Evolutionary conservation across 2,329 filamentous ascomycete species (phyloP), one percentile per base, ranked within the genome.

Genomic region (Chrysoporthe cubensis): DNA sequence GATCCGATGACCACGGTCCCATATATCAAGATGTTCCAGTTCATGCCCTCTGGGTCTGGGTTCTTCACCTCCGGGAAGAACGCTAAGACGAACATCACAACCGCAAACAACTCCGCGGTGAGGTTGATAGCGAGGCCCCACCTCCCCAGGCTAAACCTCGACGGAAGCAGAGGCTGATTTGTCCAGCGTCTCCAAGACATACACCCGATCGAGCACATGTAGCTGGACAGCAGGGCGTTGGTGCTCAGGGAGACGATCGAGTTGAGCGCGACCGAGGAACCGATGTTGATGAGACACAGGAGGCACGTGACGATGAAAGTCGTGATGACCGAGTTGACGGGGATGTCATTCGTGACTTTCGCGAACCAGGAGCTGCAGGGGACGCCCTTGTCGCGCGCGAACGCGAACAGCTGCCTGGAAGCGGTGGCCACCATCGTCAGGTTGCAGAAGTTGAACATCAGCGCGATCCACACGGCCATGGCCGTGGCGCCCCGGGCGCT

Each of bases 351-450:
- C 26, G 44, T 42, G 9, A 78, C 74, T 9, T 59, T 69, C 5
- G 73, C 58, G 50, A 76, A 73, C 75, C 74, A 75, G 3, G 64
- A 62, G 37, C 75, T 75, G 69, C 76, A 78, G 0, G 77, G 78
- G 57, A 79, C 66, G 11, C 76, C 79, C 21, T 77, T 74, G 69
- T 81, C 79, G 16, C 79, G 74, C 3, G 75, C 73, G 71, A 77
- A 77, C 13, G 76, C 75, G 69, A 72, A 77, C 0, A 76, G 71
- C 69, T 76, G 75, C 1, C 76, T 73, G 1, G 75, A 77, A 1
- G 74, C 73, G 4, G 74, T 74, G 16, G 76, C 75, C 1, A 75
- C 71, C n/a, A 72, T 71, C 50, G 73, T 75, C 34, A 76, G 67
- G 37, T 72, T 73, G n/a, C 73, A 71, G 21, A 73, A 73, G 14